phyloP scores from a whole-genome alignment of 768 basidiomycete genomes.

The Peribolospora baueri region DNA sequence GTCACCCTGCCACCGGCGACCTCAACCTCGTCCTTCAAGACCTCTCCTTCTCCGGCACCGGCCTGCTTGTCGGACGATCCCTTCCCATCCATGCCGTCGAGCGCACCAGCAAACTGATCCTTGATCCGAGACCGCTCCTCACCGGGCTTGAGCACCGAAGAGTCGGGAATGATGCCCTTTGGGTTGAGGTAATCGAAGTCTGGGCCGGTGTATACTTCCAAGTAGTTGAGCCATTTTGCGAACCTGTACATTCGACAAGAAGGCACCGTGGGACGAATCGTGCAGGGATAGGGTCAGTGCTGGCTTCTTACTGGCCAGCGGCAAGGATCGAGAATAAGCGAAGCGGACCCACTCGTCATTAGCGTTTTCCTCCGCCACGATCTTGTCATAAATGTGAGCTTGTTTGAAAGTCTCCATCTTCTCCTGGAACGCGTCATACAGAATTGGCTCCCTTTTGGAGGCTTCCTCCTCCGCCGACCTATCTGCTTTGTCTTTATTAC shows the following conservation, averaged over 20 bases:
- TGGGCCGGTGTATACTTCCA: constrained; percentile 49
- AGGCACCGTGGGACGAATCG: constrained; percentile 1
- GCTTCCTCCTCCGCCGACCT: not conserved
- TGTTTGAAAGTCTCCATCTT: constrained; percentile 62
- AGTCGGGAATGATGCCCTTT: constrained; percentile 43
- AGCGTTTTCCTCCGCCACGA: constrained; percentile 61
- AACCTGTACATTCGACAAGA: constrained; percentile 28
- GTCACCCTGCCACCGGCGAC: no score
- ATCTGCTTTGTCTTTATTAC: not conserved
- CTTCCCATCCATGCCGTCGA: no score
- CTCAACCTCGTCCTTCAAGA: no score
- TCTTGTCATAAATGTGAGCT: constrained; percentile 56
- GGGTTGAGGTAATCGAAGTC: constrained; percentile 48
- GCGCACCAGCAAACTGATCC: no score
- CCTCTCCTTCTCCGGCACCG: no score
- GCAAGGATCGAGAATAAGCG: not conserved
- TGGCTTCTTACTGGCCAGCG: not conserved
- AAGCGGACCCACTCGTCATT: constrained; percentile 39
- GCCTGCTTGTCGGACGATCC: no score
- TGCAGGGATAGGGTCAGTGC: not conserved
- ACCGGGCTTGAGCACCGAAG: constrained; percentile 1
- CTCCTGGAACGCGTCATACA: constrained; percentile 41
- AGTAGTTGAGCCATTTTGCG: constrained; percentile 55
- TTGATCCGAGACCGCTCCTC: no score
- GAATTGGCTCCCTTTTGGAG: not conserved